A percentile compares a stretch with the other conserved stretches of the same genome.
phyloP scores from a whole-genome alignment of 2,329 filamentous ascomycete species.

The Aspergillus vadensis region DNA sequence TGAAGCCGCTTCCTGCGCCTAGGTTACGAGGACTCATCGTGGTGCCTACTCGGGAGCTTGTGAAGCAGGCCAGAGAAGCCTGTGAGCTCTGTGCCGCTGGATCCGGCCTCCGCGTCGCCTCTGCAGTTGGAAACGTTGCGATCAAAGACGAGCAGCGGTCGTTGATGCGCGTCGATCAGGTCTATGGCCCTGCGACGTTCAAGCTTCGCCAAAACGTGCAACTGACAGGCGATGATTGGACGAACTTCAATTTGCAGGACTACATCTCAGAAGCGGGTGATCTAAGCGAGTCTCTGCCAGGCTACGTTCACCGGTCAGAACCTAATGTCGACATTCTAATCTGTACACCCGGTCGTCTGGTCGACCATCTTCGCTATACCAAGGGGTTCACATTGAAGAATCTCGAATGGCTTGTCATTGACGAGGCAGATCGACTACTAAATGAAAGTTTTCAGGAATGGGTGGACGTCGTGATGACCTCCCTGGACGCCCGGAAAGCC shows the following conservation, averaged over 20 bases:
- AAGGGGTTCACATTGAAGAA: slow-evolving; percentile 76
- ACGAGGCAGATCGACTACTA: slow-evolving; percentile 90
- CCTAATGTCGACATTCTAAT: slow-evolving; percentile 86
- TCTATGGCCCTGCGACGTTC: slow-evolving; percentile 68
- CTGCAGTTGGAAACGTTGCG: slow-evolving; percentile 77
- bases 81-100: slow-evolving; percentile 73
- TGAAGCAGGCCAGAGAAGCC: slow-evolving; percentile 78
- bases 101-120: slow-evolving; percentile 75
- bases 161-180: slow-evolving; percentile 65
- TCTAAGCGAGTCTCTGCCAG: slow-evolving; percentile 50
- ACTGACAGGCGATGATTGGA: slow-evolving; percentile 49
- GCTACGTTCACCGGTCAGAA: slow-evolving; percentile 65
- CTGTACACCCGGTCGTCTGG: slow-evolving; percentile 86
- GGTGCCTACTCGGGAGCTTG: slow-evolving; percentile 86
- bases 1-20: slow-evolving; percentile 66
- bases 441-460: slow-evolving; percentile 93
- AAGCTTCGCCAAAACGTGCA: slow-evolving; percentile 47
- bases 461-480: slow-evolving; percentile 69
- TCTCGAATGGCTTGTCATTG: slow-evolving; percentile 85
- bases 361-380: slow-evolving; percentile 86
- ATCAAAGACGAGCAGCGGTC: slow-evolving; percentile 66
- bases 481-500: slow-evolving; percentile 57
- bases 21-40: slow-evolving; percentile 78
- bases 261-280: slow-evolving; percentile 47
- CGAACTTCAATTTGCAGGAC: slow-evolving; percentile 49